Evolutionary conservation across 306 rosid genomes (phyloP), one percentile per base, ranked within the genome.

Genomic region (Sicyos edulis): DNA sequence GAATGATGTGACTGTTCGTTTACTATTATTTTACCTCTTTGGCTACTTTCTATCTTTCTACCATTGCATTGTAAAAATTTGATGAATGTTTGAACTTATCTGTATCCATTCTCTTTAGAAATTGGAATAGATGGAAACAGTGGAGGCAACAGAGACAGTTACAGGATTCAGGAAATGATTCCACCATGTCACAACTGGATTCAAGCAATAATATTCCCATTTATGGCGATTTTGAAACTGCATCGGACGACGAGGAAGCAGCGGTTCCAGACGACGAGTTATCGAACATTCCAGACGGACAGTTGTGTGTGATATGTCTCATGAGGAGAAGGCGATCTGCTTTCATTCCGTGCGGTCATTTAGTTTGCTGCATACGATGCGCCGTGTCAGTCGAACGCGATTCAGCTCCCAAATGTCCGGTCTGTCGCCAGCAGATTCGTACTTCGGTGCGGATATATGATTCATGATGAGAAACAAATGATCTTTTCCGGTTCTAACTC

Each of bases 341-440:
- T 10, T 93, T 93, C 74, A 77, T 90, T 70, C 98, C 97, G 0
- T 93, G 96, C 26, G 98, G 96, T 44, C 98, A 90, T 82, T 82
- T 87, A 24, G 97, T 93, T 50, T 90, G 98, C 56, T 93, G 98
- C 85, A 89, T 82, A 55, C 77, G 63, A 50, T 93, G 97, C 74
- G 87, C 92, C 75, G 69, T 83, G 21, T 84, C 96, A 14, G 83
- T 93, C 57, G 96, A 82, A 78, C 82, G 77, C 2, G 90, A 84
- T 67, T 74, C 77, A 24, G 49, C 91, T 40, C 98, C 97, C 19
- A 93, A 88, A 68, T 93, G 98, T 45, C 98, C 98, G 0, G 89
- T 90, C 68, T 90, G 98, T 77, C 88, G 98, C 62, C 96, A 87
- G 82, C 90, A 82, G 73, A 85, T 93, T 70, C 90, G 80, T 11